Evolutionary conservation across 306 rosid genomes (phyloP).

Genomic region (Medicago arabica): DNA sequence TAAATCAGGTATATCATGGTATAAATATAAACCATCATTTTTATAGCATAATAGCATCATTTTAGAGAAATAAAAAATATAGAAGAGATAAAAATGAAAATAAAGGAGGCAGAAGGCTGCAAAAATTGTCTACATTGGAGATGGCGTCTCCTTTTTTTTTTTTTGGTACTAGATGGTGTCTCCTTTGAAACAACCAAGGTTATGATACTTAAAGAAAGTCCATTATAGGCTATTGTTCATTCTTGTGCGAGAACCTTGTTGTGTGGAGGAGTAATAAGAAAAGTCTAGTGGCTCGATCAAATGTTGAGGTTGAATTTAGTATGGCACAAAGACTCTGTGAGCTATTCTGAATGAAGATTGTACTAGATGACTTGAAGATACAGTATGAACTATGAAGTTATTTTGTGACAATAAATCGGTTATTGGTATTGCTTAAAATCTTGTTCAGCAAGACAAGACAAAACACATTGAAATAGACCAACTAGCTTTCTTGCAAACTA

Average conservation of each 20-base stretch:
- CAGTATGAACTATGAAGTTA: not conserved
- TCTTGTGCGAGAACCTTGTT: not conserved
- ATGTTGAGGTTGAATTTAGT: not conserved
- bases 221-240: not conserved
- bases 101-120: slow-evolving; percentile 18
- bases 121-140: not conserved
- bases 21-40: slow-evolving; percentile 11
- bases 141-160: too few species aligned
- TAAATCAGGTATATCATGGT: not conserved
- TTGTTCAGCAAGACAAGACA: not conserved
- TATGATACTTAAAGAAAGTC: not conserved
- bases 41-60: not conserved
- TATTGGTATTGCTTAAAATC: not conserved
- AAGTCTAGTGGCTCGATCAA: not conserved
- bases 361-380: not conserved
- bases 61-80: not conserved
- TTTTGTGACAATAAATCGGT: not conserved
- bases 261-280: not conserved
- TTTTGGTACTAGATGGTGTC: too few species aligned
- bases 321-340: not conserved
- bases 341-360: not conserved
- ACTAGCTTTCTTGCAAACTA: not conserved
- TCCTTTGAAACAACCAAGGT: too few species aligned
- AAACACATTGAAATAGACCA: not conserved
- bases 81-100: not conserved